These are phyloP conservation scores for Pseudogymnoascus sp. DNA, from an alignment of 2,329 filamentous ascomycete species.

Conservation along the genomic window DNA sequence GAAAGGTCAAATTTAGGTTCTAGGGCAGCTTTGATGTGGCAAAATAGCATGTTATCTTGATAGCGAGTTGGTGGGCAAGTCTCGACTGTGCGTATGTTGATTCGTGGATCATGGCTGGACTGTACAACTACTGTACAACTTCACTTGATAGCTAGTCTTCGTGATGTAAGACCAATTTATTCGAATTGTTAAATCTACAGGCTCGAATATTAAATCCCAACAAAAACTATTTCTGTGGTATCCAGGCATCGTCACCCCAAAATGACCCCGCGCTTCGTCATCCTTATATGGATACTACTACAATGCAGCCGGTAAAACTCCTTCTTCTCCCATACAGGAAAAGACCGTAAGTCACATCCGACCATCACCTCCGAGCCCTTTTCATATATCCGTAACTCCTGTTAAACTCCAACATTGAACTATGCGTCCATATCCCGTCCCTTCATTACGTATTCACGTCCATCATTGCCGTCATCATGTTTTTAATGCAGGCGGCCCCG, in stretches of 20 bases:
- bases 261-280: background rate
- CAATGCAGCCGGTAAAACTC: constrained; percentile 5
- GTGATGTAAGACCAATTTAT: background rate
- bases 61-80: background rate
- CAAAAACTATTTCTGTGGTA: constrained; percentile 2
- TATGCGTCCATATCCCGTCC: constrained; percentile 1
- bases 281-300: background rate
- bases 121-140: background rate
- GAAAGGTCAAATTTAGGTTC: background rate
- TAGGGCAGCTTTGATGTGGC: background rate
- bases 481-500: constrained; percentile 18
- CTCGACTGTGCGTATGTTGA: background rate
- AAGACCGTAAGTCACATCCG: background rate
- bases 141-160: background rate
- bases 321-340: background rate
- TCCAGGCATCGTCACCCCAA: background rate
- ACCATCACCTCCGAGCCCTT: background rate
- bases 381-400: constrained; percentile 7
- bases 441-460: constrained; percentile 4
- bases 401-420: background rate
- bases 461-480: constrained; percentile 13
- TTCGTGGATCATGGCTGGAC: background rate
- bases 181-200: constrained; percentile 6
- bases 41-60: background rate
- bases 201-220: background rate